These are phyloP conservation scores for Amphirosellinia nigrospora DNA, from an alignment of 495 filamentous ascomycete species.

Conservation along the genomic window DNA sequence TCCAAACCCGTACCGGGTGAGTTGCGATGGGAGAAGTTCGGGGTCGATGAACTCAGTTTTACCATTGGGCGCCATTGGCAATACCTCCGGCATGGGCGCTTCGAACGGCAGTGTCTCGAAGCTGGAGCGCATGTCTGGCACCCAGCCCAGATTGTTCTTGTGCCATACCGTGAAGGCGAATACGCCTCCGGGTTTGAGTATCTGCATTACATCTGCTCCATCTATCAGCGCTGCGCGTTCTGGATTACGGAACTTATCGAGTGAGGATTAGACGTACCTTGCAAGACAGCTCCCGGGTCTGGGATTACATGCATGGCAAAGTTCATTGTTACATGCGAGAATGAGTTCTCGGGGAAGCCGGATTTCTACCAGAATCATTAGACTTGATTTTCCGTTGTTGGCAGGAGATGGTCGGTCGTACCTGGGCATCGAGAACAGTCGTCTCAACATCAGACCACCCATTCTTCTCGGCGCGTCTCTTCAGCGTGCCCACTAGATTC, in stretches of 20 bases:
- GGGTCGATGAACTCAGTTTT: constrained; percentile 45
- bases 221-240: background rate
- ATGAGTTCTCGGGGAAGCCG: constrained; percentile 35
- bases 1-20: constrained; percentile 39
- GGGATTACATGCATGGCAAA: constrained; percentile 52
- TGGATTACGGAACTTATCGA: no score
- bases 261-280: constrained; percentile 39
- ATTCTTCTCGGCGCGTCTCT: constrained; percentile 36
- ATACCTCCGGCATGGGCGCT: constrained; percentile 37
- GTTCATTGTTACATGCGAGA: constrained; percentile 50
- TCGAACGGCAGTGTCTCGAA: constrained; percentile 48
- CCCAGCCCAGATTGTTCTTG: constrained; percentile 36
- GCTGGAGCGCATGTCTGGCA: constrained; percentile 38
- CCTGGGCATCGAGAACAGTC: constrained; percentile 45
- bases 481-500: constrained; percentile 36
- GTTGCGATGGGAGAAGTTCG: constrained; percentile 42
- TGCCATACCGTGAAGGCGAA: constrained; percentile 50
- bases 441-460: constrained; percentile 45
- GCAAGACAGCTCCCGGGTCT: constrained; percentile 44
- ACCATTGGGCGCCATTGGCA: constrained; percentile 40
- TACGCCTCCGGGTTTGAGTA: constrained; percentile 47
- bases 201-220: constrained; percentile 43
- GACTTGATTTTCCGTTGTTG: background rate
- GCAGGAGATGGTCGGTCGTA: constrained; percentile 7
- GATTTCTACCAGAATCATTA: constrained; percentile 38